These are phyloP conservation scores for Phytophthora quininea DNA, from an alignment of 352 stramenopile genomes.

Conservation along the genomic window DNA sequence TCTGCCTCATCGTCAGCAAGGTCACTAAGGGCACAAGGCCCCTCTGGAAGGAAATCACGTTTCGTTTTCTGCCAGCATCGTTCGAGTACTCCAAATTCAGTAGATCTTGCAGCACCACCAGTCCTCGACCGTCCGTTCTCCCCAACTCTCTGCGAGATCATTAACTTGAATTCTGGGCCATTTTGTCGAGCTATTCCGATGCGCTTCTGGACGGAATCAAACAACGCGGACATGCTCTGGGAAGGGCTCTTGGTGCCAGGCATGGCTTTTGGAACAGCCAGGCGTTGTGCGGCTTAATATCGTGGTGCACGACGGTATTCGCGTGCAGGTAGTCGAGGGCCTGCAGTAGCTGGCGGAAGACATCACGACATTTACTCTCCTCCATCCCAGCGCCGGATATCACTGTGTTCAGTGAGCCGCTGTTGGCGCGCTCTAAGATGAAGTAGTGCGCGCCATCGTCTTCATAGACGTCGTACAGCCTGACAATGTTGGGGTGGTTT, in stretches of 20 bases:
- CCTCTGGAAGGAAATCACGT: constrained; percentile 31
- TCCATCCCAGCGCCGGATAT: constrained; percentile 57
- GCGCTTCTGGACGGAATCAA: too few species aligned
- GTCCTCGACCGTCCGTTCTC: background rate
- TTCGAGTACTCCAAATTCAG: background rate
- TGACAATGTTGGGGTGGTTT: constrained; percentile 76
- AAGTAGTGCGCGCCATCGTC: constrained; percentile 80
- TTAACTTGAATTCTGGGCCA: too few species aligned
- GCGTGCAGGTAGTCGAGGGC: constrained; percentile 72
- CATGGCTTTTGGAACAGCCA: too few species aligned
- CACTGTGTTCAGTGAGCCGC: constrained; percentile 55
- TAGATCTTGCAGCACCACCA: background rate
- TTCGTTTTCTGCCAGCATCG: background rate
- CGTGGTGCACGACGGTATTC: constrained; percentile 89
- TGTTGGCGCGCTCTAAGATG: constrained; percentile 69
- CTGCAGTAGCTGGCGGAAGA: constrained; percentile 66
- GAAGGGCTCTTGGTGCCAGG: too few species aligned
- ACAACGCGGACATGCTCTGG: too few species aligned
- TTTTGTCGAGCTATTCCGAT: too few species aligned
- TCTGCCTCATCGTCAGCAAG: constrained; percentile 35
- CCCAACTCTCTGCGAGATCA: background rate
- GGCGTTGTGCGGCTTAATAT: constrained; percentile 91
- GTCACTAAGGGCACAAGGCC: constrained; percentile 42
- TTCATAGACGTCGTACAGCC: constrained; percentile 76
- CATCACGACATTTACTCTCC: constrained; percentile 51